Evolutionary conservation across 108 stramenopile species (phyloP), one percentile per base, ranked within the genome.

Genomic region (Skeletonema tropicum): DNA sequence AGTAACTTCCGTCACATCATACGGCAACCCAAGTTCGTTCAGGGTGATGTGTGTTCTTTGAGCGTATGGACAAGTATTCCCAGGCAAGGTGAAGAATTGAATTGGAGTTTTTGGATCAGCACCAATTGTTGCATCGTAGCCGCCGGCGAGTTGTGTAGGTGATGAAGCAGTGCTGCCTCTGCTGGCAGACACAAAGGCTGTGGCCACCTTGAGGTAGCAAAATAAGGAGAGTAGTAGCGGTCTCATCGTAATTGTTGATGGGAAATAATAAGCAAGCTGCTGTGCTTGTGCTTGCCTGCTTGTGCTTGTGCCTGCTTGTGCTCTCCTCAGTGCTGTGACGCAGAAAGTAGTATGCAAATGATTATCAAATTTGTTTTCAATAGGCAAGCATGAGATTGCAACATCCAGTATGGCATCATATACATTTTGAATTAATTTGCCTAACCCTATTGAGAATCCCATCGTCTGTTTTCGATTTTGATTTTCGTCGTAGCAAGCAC

Each of bases 51-150:
- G 73, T 1, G 80, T 82, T 60, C 84, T 60, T 42, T 77, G 79
- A 31, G 74, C 85, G 62, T 83, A 86, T 1, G 85, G 85, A 49
- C 85, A 86, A 13, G 71, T 83, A 17, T 66, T 73, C 11, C 77
- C 77, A 19, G 81, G 61, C 3, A 86, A 57, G 3, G 60, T 52
- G 49, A 78, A 86, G 65, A 86, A 79, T 72, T 86, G 77, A 15
- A 86, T 64, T 3, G 77, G 69, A 19, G 77, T 75, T 15, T 23
- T 23, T 4, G 75, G 75, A 38, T 76, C 60, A 0, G 68, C 68
- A 3, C 74, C 74, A 13, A 76, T 41, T n/a, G 75, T 76, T 17
- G 67, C 60, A 26, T 76, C 75, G 49, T 76, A 76, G 25, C 75
- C 75, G 33, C 75, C 75, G 15, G 59, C 33, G 17, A 67, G 57